Evolutionary conservation across 208 protist genomes (phyloP).

Genomic region (Leishmania gerbilli): DNA sequence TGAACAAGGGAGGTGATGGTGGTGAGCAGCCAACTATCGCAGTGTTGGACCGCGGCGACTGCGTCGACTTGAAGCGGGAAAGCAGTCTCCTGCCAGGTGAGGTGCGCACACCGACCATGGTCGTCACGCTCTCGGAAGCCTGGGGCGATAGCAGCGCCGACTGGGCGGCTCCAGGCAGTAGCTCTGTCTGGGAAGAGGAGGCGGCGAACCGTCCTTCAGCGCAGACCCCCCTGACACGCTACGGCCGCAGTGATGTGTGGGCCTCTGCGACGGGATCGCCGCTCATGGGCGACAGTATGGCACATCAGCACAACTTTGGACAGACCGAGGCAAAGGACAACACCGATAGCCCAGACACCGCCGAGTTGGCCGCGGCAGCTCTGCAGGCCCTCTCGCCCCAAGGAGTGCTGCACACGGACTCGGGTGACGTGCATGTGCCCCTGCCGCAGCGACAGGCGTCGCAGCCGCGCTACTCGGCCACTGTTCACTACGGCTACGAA

Average conservation of each 20-base stretch:
- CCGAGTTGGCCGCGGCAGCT: conserved; percentile 27
- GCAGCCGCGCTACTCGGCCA: neutral
- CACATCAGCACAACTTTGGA: neutral
- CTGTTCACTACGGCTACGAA: neutral
- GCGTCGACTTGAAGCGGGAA: conserved; percentile 20
- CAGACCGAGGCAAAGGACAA: neutral
- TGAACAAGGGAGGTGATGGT: neutral
- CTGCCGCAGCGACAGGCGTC: neutral
- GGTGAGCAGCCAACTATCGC: conserved; percentile 10
- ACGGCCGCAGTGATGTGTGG: conserved; percentile 43
- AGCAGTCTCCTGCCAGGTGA: conserved; percentile 61
- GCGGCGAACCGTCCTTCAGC: conserved; percentile 16
- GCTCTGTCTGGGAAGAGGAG: conserved; percentile 52
- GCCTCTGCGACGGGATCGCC: conserved; percentile 28
- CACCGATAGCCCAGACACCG: conserved; percentile 1
- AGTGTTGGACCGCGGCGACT: conserved; percentile 17
- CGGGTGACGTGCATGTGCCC: neutral
- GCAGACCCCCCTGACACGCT: conserved; percentile 42
- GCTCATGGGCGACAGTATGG: conserved; percentile 21
- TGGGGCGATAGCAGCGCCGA: conserved; percentile 38
- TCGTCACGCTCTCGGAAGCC: conserved; percentile 30
- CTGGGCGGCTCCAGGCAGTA: conserved; percentile 63
- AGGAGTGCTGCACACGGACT: neutral
- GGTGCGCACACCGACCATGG: conserved; percentile 55
- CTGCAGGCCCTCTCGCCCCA: conserved; percentile 19